Evolutionary conservation across 768 basidiomycete genomes (phyloP), one percentile per base, ranked within the genome.

Genomic region (Nevesoporus exiguus): DNA sequence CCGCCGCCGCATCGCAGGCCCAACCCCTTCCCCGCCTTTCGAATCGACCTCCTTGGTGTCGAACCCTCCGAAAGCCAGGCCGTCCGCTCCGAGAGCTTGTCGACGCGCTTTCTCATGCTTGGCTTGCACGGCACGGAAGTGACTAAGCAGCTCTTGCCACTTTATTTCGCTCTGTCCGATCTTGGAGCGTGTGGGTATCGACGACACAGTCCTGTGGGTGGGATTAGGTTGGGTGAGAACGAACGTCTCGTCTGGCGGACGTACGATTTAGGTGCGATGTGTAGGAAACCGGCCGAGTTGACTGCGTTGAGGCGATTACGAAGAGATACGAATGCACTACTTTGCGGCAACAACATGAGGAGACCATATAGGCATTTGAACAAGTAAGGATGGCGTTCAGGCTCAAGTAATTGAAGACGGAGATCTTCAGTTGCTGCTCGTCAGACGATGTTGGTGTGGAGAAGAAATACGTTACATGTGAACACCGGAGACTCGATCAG

Each of bases 321-420:
- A 22, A 99, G 78, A 0, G 96, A 96, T 9, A 93, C 84, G 63
- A 99, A 99, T 3, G 97, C 97, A 22, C 89, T 88, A 66, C 94
- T 97, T 75, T 99, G 97, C 1, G 97, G 97, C 9, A 99, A 75
- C 50, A 98, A 76, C 97, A 99, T 99, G 55, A 99, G 76, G 8
- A 99, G 77, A 2, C 97, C 97, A 66, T 99, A 99, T 4, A 99
- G 78, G 64, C 95, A 98, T 67, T 99, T 99, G 81, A 94, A 96
- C 25, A 99, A 78, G 73, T 92, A 90, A 0, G 96, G 96, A 67
- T 98, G 88, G 84, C 86, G 84, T 57, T 99, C 97, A 7, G 97
- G 97, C 65, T 99, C 97, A 34, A 99, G 80, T 5, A 99, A 81
- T 71, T 99, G 97, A 2, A 99, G 76, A 14, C 97, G 92, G 13